A percentile compares a stretch with the other conserved stretches of the same genome.
Evolutionary conservation across 75 land plant genomes (phyloP).

Genomic region (Pinus taeda): DNA sequence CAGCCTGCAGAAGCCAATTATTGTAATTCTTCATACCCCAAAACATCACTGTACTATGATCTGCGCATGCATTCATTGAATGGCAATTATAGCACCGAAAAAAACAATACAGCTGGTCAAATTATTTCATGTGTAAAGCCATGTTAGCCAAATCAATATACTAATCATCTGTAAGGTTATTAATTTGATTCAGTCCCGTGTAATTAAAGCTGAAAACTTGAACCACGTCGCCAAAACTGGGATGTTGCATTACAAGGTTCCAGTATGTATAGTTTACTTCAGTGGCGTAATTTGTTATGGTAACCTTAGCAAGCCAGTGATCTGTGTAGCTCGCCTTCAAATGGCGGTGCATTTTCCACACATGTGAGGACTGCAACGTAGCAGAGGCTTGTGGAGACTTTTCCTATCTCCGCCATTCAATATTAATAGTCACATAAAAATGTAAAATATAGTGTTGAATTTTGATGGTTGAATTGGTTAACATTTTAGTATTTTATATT

Average conservation of each 20-base stretch:
- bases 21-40: conserved; percentile 64
- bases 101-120: background rate
- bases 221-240: conserved; percentile 38
- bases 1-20: conserved; percentile 45
- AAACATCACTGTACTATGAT: conserved; percentile 66
- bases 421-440: no score
- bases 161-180: background rate
- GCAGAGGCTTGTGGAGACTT: background rate
- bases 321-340: conserved; percentile 63
- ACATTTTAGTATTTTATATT: no score
- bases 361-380: conserved; percentile 67
- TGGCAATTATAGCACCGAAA: background rate
- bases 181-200: conserved; percentile 31
- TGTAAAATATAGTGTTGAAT: no score
- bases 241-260: conserved; percentile 72
- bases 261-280: conserved; percentile 57
- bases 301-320: conserved; percentile 79
- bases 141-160: background rate
- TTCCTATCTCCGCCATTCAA: no score
- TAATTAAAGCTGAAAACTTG: conserved; percentile 74
- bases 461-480: no score
- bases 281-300: conserved; percentile 54
- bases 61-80: background rate
- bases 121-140: background rate
- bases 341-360: conserved; percentile 92